Evolutionary conservation across 495 filamentous ascomycete species (phyloP).

Genomic region (Talaromyces liani): DNA sequence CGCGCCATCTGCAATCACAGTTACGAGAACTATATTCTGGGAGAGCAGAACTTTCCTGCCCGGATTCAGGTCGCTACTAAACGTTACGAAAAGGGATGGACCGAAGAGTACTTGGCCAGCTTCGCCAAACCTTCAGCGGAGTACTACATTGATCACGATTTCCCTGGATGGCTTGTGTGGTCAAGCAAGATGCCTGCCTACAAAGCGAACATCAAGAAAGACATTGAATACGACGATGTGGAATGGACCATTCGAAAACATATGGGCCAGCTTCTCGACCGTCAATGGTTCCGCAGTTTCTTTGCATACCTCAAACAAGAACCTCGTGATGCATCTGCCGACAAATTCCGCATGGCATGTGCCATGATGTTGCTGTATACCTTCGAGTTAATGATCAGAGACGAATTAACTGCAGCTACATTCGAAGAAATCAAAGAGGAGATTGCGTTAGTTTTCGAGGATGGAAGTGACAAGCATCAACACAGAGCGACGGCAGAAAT

Average conservation of each 20-base stretch:
- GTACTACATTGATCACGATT: constrained; percentile 85
- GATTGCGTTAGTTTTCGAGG: constrained; percentile 65
- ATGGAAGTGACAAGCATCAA: constrained; percentile 96
- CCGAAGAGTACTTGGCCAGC: constrained; percentile 62
- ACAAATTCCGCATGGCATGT: constrained; percentile 83
- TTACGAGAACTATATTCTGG: constrained; percentile 75
- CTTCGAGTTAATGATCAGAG: constrained; percentile 74
- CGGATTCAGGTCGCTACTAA: constrained; percentile 67
- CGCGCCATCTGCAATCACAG: constrained; percentile 79
- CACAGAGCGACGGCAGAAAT: constrained; percentile 96
- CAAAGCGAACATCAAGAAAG: constrained; percentile 57
- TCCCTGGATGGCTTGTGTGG: constrained; percentile 98
- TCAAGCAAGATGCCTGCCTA: constrained; percentile 73
- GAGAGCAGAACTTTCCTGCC: constrained; percentile 65
- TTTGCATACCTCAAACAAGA: constrained; percentile 96
- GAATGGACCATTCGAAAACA: constrained; percentile 69
- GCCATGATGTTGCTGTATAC: constrained; percentile 78
- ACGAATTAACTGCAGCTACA: constrained; percentile 62
- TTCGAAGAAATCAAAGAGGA: constrained; percentile 86
- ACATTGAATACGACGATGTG: constrained; percentile 73
- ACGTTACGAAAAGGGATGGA: constrained; percentile 67
- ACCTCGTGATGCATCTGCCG: constrained; percentile 71
- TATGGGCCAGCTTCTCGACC: constrained; percentile 72
- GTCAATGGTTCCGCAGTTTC: constrained; percentile 78
- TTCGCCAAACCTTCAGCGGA: constrained; percentile 77